Evolutionary conservation across 2,329 filamentous ascomycete genomes (phyloP).

Genomic region (Fusarium mexicanum): DNA sequence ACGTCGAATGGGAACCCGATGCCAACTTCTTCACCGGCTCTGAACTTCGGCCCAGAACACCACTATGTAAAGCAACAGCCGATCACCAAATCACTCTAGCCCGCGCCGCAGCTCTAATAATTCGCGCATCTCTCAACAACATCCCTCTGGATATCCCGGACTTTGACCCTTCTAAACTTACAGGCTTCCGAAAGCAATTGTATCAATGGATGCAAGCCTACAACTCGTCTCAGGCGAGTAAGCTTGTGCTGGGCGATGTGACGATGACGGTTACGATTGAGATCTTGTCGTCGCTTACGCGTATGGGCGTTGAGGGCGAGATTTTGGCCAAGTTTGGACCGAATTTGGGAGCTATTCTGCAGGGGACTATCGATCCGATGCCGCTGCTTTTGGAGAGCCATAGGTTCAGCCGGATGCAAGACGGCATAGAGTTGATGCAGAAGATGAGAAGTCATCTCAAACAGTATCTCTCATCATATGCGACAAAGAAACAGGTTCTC

Average conservation of each 20-base stretch:
- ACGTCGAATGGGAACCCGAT: constrained; percentile 14
- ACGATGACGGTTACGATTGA: constrained; percentile 22
- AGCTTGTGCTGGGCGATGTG: not conserved
- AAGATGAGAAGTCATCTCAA: not conserved
- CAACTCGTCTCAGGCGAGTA: not conserved
- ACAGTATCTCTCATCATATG: constrained; percentile 5
- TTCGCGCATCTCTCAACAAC: constrained; percentile 14
- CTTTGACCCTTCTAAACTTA: not conserved
- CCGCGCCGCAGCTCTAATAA: constrained; percentile 19
- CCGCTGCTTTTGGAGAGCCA: not conserved
- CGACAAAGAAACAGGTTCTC: not conserved
- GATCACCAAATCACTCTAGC: constrained; percentile 8
- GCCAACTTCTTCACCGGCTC: constrained; percentile 9
- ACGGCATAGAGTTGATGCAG: not conserved
- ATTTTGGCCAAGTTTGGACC: constrained; percentile 20
- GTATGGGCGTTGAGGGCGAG: constrained; percentile 8
- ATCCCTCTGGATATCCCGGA: constrained; percentile 11
- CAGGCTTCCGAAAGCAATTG: not conserved
- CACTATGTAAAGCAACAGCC: not conserved
- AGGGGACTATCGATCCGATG: not conserved
- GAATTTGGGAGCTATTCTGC: not conserved
- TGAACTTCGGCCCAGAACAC: not conserved
- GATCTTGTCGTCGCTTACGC: constrained; percentile 11
- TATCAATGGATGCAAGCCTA: constrained; percentile 6
- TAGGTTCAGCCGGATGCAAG: not conserved